Conservation (phyloP, 371 early-diverging fungal genomes). For the Syncephalis plumigaleata region DNA sequence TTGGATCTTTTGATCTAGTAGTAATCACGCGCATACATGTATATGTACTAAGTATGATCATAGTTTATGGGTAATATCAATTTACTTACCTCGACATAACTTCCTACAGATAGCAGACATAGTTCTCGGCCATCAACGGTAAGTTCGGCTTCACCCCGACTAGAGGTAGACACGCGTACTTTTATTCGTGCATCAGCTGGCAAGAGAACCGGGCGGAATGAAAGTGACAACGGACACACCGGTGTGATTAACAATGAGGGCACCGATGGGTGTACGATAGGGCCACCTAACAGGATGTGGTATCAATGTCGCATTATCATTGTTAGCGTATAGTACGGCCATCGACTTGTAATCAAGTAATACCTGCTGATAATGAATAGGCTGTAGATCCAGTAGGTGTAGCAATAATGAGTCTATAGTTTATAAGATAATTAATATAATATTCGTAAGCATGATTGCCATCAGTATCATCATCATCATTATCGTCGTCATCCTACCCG, state of each 20-base stretch:
- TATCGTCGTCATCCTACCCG: constrained; percentile 14
- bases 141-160: constrained; percentile 42
- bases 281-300: constrained; percentile 45
- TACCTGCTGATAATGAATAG: constrained; percentile 75
- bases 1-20: constrained; percentile 47
- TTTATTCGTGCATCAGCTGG: constrained; percentile 53
- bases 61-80: not conserved
- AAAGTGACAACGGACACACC: constrained; percentile 88
- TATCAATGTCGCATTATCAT: too few species aligned
- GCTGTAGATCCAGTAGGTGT: constrained; percentile 95
- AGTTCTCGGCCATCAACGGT: constrained; percentile 58
- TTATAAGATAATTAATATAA: too few species aligned
- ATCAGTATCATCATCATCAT: not conserved
- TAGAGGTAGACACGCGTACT: constrained; percentile 31
- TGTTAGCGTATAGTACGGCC: constrained; percentile 4
- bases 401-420: constrained; percentile 50
- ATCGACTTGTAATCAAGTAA: not conserved
- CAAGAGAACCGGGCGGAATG: constrained; percentile 79
- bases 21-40: not conserved
- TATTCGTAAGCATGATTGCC: too few species aligned
- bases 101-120: constrained; percentile 41
- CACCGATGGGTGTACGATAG: constrained; percentile 87
- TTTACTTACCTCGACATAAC: constrained; percentile 35
- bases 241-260: constrained; percentile 79
- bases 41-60: not conserved